Base-by-base conservation (phyloP, 225 moss, liverwort and hornwort genomes). In the Physcomitrellopsis africana region DNA sequence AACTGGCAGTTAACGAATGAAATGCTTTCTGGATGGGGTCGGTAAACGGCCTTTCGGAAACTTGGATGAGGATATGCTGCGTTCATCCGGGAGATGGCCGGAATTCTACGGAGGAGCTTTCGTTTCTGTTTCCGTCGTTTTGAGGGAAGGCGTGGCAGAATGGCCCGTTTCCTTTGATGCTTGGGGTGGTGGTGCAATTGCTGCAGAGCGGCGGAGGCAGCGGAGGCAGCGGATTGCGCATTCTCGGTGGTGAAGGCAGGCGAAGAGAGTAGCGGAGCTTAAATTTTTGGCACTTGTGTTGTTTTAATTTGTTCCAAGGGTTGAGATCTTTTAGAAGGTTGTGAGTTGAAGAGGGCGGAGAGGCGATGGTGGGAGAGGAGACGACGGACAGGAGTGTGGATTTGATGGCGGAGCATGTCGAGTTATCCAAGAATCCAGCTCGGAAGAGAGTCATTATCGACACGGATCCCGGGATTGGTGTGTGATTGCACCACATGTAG, bases 401-500 rank as follows among this genome's bases (percentile, higher is more conserved):
- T 7, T 37, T 37, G 14, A 20, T 4, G 13, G 41, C 9, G 41
- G 42, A 23, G 22, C 32, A 11, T 20, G 20, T 5, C 1, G 78
- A 55, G 19, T 24, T 66, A 60, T 54, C 72, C 47, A 73, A 73
- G 43, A 47, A 70, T 10, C 4, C 48, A 45, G 54, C 59, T 72
- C 82, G 55, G n/a, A 83, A 79, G 52, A 97, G 92, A 70, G 80
- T 97, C 53, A 94, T 94, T 80, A 94, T 97, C 72, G 94, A 97
- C 87, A 94, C 96, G 7, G 94, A 97, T 84, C 96, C 96, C 26
- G 94, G 96, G 75, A 92, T 97, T 73, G 96, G 96, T 92, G 69
- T 10, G 76, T 6, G 14, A 2, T 24, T 13, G 43, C 12, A 20
- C 2, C 18, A 7, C 46, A 18, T 41, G 7, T 9, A 0, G 41